Conservation (phyloP, 2,329 filamentous ascomycete species). For the Hypoxylon rubiginosum region DNA sequence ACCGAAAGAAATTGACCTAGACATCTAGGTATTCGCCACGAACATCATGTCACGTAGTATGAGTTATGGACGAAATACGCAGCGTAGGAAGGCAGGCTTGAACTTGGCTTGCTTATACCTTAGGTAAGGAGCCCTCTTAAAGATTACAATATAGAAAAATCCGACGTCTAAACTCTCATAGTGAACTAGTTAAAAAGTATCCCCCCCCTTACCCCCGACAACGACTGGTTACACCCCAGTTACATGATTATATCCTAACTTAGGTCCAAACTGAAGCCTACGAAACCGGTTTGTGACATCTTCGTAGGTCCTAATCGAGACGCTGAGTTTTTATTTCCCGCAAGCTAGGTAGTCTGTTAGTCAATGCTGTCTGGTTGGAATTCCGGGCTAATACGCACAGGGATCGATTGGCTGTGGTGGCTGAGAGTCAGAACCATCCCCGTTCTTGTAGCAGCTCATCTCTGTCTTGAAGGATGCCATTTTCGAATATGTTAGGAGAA, state of each 20-base stretch:
- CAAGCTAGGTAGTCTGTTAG: slow-evolving; percentile 11
- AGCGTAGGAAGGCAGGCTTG: no score
- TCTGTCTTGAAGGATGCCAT: slow-evolving; percentile 4
- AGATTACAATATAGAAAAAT: neutral
- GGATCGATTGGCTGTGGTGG: slow-evolving; percentile 29
- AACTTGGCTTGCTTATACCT: no score
- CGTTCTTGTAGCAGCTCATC: neutral
- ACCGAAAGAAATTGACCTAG: no score
- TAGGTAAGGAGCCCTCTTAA: no score
- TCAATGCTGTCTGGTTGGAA: neutral
- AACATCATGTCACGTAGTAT: no score
- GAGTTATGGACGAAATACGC: no score
- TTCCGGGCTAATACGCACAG: slow-evolving; percentile 5
- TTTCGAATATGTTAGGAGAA: neutral
- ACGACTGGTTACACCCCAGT: neutral
- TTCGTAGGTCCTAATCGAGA: neutral
- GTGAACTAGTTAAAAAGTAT: neutral
- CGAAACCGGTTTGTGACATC: neutral
- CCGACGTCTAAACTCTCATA: neutral
- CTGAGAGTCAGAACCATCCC: neutral
- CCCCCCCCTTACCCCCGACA: neutral
- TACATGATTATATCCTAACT: neutral
- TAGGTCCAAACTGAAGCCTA: neutral
- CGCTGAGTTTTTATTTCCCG: slow-evolving; percentile 15
- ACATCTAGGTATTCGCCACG: no score